These are phyloP conservation scores for Monsonia emarginata DNA, from an alignment of 441 rosid genomes.

Conservation along the genomic window DNA sequence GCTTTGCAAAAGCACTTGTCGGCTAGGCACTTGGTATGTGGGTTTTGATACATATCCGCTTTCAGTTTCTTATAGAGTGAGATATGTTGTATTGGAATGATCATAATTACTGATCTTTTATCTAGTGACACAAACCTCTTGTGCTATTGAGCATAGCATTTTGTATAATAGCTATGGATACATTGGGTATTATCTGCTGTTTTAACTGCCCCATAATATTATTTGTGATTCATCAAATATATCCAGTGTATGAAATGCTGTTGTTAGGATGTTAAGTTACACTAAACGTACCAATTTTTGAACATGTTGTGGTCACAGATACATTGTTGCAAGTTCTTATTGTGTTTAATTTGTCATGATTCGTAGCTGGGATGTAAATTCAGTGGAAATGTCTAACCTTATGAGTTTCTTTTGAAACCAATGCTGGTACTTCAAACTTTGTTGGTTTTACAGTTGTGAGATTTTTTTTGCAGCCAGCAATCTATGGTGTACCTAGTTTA, in stretches of 20 bases:
- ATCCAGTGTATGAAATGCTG: neutral
- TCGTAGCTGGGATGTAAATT: neutral
- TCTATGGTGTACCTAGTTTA: neutral
- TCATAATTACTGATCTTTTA: neutral
- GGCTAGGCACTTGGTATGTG: constrained; percentile 81
- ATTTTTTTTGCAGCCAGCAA: neutral
- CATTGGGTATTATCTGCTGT: neutral
- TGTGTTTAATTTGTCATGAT: neutral
- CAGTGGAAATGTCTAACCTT: neutral
- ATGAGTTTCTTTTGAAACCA: neutral
- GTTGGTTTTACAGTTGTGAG: neutral
- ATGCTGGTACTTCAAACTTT: neutral
- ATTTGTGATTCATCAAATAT: neutral
- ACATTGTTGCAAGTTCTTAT: neutral
- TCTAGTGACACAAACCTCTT: neutral
- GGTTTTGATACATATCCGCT: constrained; percentile 12
- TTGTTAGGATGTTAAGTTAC: neutral
- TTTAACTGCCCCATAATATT: neutral
- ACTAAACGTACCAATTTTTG: neutral
- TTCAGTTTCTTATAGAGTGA: neutral
- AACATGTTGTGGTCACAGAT: neutral
- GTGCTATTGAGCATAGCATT: neutral
- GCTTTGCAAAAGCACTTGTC: constrained; percentile 74
- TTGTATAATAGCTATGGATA: neutral
- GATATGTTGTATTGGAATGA: neutral